Percentiles rank a stretch among this genome's conserved stretches.
Evolutionary conservation across 2,329 filamentous ascomycete species (phyloP).

Genomic region (Didymella sp.): DNA sequence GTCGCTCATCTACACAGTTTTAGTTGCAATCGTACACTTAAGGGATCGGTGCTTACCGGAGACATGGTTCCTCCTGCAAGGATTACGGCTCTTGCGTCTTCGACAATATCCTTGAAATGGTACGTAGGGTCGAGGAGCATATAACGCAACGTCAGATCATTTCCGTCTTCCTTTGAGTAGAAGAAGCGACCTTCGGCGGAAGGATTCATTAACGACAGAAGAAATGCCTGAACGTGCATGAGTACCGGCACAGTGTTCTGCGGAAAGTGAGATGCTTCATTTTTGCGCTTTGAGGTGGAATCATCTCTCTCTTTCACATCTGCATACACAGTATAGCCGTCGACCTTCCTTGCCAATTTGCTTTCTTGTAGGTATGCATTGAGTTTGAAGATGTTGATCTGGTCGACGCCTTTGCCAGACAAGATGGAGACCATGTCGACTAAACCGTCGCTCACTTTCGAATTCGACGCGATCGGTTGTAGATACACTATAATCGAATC

Average conservation of each 20-base stretch:
- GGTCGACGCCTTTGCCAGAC: slow-evolving; percentile 84
- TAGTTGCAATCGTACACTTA: background rate
- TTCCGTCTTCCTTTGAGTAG: slow-evolving; percentile 56
- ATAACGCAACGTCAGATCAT: slow-evolving; percentile 75
- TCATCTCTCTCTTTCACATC: slow-evolving; percentile 55
- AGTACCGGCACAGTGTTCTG: slow-evolving; percentile 60
- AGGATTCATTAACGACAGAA: slow-evolving; percentile 85
- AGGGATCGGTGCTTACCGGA: slow-evolving; percentile 61
- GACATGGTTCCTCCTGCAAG: slow-evolving; percentile 98
- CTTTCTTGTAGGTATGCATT: slow-evolving; percentile 88
- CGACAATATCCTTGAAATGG: slow-evolving; percentile 87
- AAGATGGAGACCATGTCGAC: slow-evolving; percentile 76
- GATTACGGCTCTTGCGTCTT: slow-evolving; percentile 84
- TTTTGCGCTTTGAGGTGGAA: slow-evolving; percentile 18
- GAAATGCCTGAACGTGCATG: slow-evolving; percentile 71
- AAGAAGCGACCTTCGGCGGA: slow-evolving; percentile 71
- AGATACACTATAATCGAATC: slow-evolving; percentile 78
- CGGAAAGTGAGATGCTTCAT: slow-evolving; percentile 10
- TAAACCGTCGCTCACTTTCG: slow-evolving; percentile 65
- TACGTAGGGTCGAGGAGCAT: slow-evolving; percentile 89
- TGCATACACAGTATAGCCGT: slow-evolving; percentile 77
- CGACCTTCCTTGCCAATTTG: slow-evolving; percentile 91
- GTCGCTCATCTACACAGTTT: slow-evolving; percentile 71
- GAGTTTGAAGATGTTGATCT: slow-evolving; percentile 92
- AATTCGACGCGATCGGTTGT: slow-evolving; percentile 55